Percentiles rank a stretch among this genome's conserved stretches.
Evolutionary conservation across 2,329 filamentous ascomycete species (phyloP).

Genomic region (Chrysoporthe puriensis): DNA sequence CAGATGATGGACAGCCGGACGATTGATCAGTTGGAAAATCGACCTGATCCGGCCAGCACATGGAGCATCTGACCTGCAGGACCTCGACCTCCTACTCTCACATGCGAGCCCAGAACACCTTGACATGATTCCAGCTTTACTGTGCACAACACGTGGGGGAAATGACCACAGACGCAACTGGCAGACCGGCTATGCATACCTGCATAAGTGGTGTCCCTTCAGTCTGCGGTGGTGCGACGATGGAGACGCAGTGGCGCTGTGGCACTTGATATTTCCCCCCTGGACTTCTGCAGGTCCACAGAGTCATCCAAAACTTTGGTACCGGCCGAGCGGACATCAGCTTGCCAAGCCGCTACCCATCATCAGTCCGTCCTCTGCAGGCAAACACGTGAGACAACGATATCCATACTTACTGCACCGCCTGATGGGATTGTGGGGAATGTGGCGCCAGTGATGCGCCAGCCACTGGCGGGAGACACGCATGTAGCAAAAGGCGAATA

Average conservation of each 20-base stretch:
- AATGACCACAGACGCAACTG: slow-evolving; percentile 15
- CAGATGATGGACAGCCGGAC: not conserved
- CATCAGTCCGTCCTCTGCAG: slow-evolving; percentile 19
- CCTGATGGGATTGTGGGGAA: slow-evolving; percentile 21
- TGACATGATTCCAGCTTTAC: not conserved
- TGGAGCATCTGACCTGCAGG: slow-evolving; percentile 32
- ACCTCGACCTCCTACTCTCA: slow-evolving; percentile 10
- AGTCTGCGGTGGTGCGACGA: not conserved
- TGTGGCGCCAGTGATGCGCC: slow-evolving; percentile 20
- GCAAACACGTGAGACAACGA: slow-evolving; percentile 19
- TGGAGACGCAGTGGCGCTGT: too few species aligned
- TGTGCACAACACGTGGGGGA: slow-evolving; percentile 24
- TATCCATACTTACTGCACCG: slow-evolving; percentile 6
- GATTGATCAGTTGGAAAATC: not conserved
- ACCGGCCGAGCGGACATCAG: slow-evolving; percentile 17
- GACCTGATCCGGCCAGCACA: not conserved
- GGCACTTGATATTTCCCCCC: not conserved
- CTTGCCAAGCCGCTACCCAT: slow-evolving; percentile 24
- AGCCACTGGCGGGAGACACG: slow-evolving; percentile 3
- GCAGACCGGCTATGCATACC: slow-evolving; percentile 13
- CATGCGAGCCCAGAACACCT: slow-evolving; percentile 17
- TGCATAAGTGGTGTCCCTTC: not conserved
- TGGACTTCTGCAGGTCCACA: not conserved
- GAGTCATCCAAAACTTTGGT: not conserved
- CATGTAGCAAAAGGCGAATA: slow-evolving; percentile 12